Evolutionary conservation across 257 asterid species (phyloP), one percentile per base, ranked within the genome.

Genomic region (Solanum corneliomulleri): DNA sequence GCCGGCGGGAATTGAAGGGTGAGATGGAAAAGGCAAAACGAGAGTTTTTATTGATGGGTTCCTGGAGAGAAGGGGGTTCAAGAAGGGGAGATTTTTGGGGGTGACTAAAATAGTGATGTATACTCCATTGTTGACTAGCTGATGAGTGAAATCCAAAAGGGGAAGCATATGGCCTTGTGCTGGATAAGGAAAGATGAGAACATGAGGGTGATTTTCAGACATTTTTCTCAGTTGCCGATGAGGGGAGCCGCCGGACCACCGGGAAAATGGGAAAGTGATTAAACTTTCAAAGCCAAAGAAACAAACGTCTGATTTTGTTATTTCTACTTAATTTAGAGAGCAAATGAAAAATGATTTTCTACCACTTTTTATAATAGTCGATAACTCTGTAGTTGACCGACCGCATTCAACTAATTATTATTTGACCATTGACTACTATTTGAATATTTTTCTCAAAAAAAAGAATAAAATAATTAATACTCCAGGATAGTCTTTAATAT

Each of bases 111-210:
- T 87, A 80, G 99, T 96, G 29, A 95, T 82, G 91, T 93, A 60
- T 78, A 91, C 71, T 86, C 91, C 94, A n/a, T 92, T 93, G 76
- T 87, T 75, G 84, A 95, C 91, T 37, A 96, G 93, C 37, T 90
- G 98, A 90, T 91, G 92, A 49, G 96, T 87, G 20, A 96, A 89
- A 82, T 95, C 92, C 2, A 96, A 89, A 85, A 95, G 92, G 9
- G 98, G 93, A 27, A 93, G 25, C 97, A 96, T 95, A 94, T 96
- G 99, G 20, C 99, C 99, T 87, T 95, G 99, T 18, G 98, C 98
- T 18, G 99, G 98, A 82, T 93, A 95, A 16, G 99, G 99, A 89
- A 96, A 90, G 77, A 93, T 89, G 86, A 96, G 92, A 86, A 94
- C 86, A 87, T 96, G 98, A 84, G 62, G 64, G 27, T 23, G 13